phyloP scores from a whole-genome alignment of 73 alveolate species.

The Blepharisma japonicum region DNA sequence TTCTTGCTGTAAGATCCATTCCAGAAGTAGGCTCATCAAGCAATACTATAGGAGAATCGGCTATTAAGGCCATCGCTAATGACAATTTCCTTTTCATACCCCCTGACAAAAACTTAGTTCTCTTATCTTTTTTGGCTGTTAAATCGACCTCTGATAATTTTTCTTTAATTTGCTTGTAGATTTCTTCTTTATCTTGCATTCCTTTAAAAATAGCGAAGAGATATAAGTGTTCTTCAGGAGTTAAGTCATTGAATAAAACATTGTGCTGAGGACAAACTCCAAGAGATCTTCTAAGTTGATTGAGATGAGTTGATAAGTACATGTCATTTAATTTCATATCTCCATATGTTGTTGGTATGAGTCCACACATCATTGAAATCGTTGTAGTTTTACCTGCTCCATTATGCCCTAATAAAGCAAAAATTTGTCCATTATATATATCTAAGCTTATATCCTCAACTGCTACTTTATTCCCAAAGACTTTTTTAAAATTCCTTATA shows the following conservation, averaged over 20 bases:
- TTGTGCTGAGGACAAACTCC: slow-evolving; percentile 88
- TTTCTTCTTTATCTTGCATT: slow-evolving; percentile 30
- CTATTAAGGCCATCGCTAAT: slow-evolving; percentile 84
- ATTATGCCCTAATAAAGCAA: slow-evolving; percentile 93
- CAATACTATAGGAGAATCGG: slow-evolving; percentile 46
- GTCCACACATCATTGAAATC: slow-evolving; percentile 88
- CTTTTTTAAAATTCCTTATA: slow-evolving; percentile 34
- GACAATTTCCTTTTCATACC: slow-evolving; percentile 92
- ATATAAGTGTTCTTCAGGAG: slow-evolving; percentile 69
- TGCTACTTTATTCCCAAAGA: slow-evolving; percentile 56
- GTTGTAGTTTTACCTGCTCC: slow-evolving; percentile 99
- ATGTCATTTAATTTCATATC: slow-evolving; percentile 64
- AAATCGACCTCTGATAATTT: slow-evolving; percentile 34
- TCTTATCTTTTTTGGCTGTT: slow-evolving; percentile 37
- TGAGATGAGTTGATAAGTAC: slow-evolving; percentile 64
- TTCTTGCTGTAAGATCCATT: slow-evolving; percentile 88
- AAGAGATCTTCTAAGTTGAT: slow-evolving; percentile 44
- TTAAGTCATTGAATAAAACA: slow-evolving; percentile 66
- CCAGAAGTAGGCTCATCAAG: slow-evolving; percentile 95
- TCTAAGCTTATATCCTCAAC: slow-evolving; percentile 68
- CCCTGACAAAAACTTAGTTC: slow-evolving; percentile 82
- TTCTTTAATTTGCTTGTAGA: neutral
- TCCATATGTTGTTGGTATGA: slow-evolving; percentile 83
- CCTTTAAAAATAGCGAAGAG: slow-evolving; percentile 70
- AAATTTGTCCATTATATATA: slow-evolving; percentile 82